Evolutionary conservation across 345 rosid species (phyloP), one percentile per base, ranked within the genome.

Genomic region (Lepidium sativum): DNA sequence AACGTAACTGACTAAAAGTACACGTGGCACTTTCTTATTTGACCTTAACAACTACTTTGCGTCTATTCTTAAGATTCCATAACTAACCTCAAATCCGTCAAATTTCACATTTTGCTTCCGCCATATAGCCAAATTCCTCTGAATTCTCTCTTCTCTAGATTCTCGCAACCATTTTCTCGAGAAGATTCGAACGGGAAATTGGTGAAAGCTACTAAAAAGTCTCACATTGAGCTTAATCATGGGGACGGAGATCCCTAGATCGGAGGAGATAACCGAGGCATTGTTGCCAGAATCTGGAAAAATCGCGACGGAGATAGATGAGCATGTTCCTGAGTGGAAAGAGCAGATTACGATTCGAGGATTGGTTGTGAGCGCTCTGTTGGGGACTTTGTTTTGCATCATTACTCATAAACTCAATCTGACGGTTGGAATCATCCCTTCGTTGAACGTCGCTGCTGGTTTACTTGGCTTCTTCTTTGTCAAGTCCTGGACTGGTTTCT

Each of bases 331-430:
- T 17, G 88, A 84, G 31, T 92, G 98, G 98, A 80, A 82, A 77
- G 95, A 92, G 17, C 98, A 92, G 85, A 89, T 92, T 48, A 92
- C 98, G 44, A 70, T 79, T 37, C 76, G 98, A 53, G 96, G 96
- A 38, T 78, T 89, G 32, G 70, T 43, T 0, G 94, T 78, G 37
- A 87, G 98, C 72, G 96, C 87, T 8, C 2, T 87, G 21, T 41
- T 92, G 16, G 97, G 97, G 38, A 33, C 78, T 10, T 79, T 92
- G 53, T 92, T 92, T 77, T 89, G 94, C 57, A 81, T 92, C 78
- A 86, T 92, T 61, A 87, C 98, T 1, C 97, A 92, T 70, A 89
- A 86, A 78, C 88, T 92, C 38, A 85, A 92, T 77, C 76, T 92
- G 42, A 92, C 98, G 10, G 91, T 89, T 34, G 98, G 98, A 10